Percentiles rank a stretch among this genome's conserved stretches.
Conservation (phyloP, 306 rosid species). For the Dalbergia cochinchinensis region DNA sequence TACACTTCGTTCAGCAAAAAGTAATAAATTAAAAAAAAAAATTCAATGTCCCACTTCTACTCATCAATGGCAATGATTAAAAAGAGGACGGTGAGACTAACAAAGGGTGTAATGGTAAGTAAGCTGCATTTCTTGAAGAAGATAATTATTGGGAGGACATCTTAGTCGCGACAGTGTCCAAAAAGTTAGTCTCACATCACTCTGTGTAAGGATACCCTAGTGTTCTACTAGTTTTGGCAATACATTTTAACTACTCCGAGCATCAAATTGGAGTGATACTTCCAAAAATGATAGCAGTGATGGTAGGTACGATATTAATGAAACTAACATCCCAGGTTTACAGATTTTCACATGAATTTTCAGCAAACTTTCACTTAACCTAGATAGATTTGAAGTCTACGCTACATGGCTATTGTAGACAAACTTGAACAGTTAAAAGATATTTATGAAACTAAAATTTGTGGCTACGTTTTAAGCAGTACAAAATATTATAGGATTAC, state of each 20-base stretch:
- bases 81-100: background rate
- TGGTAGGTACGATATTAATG: background rate
- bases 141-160: no score
- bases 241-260: background rate
- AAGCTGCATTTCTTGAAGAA: no score
- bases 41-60: background rate
- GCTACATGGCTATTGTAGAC: background rate
- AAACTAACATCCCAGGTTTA: conserved; percentile 1
- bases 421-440: background rate
- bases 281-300: background rate
- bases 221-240: background rate
- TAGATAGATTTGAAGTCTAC: background rate
- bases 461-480: conserved; percentile 5
- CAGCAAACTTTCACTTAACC: background rate
- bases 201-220: no score
- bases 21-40: background rate
- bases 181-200: no score
- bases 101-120: no score
- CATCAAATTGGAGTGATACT: background rate
- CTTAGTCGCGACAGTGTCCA: no score
- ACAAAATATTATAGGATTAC: conserved; percentile 4
- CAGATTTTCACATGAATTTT: background rate
- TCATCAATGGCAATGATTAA: background rate
- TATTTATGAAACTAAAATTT: background rate
- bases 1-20: background rate